Base-by-base conservation (phyloP, 192 early-diverging fungal species). In the Endogone sp. region DNA sequence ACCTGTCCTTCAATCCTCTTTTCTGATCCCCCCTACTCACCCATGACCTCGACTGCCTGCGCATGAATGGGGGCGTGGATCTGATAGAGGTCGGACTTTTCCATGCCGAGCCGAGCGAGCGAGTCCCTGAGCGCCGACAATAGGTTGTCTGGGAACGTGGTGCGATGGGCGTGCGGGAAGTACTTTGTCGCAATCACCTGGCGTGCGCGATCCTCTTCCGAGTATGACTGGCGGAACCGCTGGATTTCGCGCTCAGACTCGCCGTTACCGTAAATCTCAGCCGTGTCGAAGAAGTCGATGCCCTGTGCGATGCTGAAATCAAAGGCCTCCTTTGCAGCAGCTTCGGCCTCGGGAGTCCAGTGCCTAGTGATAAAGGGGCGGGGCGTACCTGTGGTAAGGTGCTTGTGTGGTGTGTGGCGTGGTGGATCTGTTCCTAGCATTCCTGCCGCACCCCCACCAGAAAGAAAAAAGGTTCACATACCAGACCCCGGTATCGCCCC, bases 151-250 rank as follows among this genome's bases (percentile, higher is more conserved):
- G 82, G 82, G 63, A 71, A 84, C 2, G 74, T 64, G 11, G 71
- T 44, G 37, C 71, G 72, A 60, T 79, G 71, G 9, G 79, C 71
- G 13, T 64, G 71, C 2, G 83, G 83, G 2, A 84, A 30, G 31
- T 73, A 84, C 67, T 84, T 84, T 20, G 83, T 82, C 24, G 83
- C 83, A 62, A 84, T 71, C n/a, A 80, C 37, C 16, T 75, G 75
- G 4, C 60, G 30, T 3, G 65, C 22, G 30, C 61, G 70, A 20
- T 77, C 71, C 8, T 70, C 73, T 2, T 67, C 70, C 13, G 57
- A 31, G 28, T 66, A 71, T n/a, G 65, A 66, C 56, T 70, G 71
- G 22, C 75, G 71, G 22, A 81, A 72, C 1, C 65, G 29, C 4
- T 71, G 73, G 4, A 81, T 70, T 29, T 74, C 71, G 22, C 62